These are phyloP conservation scores for Cryphonectria naterciae DNA, from an alignment of 2,329 filamentous ascomycete species.

Conservation along the genomic window DNA sequence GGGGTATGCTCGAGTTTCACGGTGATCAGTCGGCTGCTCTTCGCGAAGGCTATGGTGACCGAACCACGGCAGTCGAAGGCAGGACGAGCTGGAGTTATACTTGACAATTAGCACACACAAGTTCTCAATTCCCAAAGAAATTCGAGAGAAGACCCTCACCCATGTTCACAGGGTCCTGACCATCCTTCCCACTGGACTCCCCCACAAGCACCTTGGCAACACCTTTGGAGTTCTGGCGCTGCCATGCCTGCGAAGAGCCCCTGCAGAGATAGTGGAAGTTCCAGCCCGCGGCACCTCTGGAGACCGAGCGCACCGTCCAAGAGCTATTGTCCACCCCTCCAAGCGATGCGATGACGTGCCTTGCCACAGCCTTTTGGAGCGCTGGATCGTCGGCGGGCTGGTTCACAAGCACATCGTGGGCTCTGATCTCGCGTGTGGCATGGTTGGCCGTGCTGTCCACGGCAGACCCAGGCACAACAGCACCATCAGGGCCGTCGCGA, in stretches of 20 bases:
- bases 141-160: conserved; percentile 38
- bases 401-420: conserved; percentile 51
- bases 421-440: conserved; percentile 44
- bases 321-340: conserved; percentile 51
- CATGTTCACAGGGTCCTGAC: conserved; percentile 48
- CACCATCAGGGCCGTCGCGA: conserved; percentile 40
- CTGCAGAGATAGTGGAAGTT: conserved; percentile 58
- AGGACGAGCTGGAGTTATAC: conserved; percentile 49
- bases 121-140: not conserved
- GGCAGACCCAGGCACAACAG: conserved; percentile 34
- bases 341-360: conserved; percentile 51
- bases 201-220: conserved; percentile 47
- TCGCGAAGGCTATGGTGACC: conserved; percentile 54
- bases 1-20: conserved; percentile 61
- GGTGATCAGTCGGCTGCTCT: conserved; percentile 50
- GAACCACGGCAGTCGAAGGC: conserved; percentile 63
- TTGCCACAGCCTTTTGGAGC: conserved; percentile 54
- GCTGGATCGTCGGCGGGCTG: conserved; percentile 54
- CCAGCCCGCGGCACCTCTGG: conserved; percentile 54
- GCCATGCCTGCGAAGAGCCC: conserved; percentile 57
- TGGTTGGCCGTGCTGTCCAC: not conserved
- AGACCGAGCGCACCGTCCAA: conserved; percentile 53
- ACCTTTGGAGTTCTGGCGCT: conserved; percentile 48
- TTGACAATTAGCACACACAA: conserved; percentile 22
- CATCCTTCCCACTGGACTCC: conserved; percentile 53